Evolutionary conservation across 345 rosid species (phyloP).

Genomic region (Salix caprea): DNA sequence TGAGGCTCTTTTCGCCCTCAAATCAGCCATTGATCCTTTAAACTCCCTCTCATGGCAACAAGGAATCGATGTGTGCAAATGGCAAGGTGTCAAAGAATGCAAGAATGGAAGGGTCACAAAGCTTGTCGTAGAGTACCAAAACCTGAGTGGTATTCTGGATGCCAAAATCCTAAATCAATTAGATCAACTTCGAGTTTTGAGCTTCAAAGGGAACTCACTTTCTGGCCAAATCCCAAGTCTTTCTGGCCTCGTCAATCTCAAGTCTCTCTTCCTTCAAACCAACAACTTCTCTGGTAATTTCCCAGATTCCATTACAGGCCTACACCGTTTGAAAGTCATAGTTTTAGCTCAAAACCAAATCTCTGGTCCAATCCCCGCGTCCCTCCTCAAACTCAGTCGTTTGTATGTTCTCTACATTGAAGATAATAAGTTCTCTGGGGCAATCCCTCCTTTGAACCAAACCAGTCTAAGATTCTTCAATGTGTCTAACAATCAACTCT

Average conservation of each 20-base stretch:
- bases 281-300: constrained; percentile 74
- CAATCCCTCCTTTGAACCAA: constrained; percentile 75
- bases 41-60: constrained; percentile 51
- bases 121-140: constrained; percentile 67
- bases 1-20: constrained; percentile 60
- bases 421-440: constrained; percentile 57
- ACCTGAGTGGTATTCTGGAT: constrained; percentile 61
- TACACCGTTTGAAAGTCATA: constrained; percentile 74
- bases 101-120: constrained; percentile 70
- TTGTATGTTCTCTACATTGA: constrained; percentile 56
- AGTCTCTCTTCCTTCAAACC: constrained; percentile 58
- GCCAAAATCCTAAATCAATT: constrained; percentile 46
- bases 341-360: constrained; percentile 51
- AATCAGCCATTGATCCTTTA: constrained; percentile 63
- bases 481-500: constrained; percentile 66
- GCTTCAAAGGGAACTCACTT: constrained; percentile 79
- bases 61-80: constrained; percentile 52
- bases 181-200: constrained; percentile 82
- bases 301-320: constrained; percentile 55
- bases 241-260: constrained; percentile 69
- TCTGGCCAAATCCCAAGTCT: constrained; percentile 69
- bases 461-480: constrained; percentile 74
- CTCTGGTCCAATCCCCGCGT: constrained; percentile 61
- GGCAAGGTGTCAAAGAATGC: constrained; percentile 79
- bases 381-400: constrained; percentile 53